Conservation (phyloP, 768 basidiomycete species). For the Amanita subjunquillea region DNA sequence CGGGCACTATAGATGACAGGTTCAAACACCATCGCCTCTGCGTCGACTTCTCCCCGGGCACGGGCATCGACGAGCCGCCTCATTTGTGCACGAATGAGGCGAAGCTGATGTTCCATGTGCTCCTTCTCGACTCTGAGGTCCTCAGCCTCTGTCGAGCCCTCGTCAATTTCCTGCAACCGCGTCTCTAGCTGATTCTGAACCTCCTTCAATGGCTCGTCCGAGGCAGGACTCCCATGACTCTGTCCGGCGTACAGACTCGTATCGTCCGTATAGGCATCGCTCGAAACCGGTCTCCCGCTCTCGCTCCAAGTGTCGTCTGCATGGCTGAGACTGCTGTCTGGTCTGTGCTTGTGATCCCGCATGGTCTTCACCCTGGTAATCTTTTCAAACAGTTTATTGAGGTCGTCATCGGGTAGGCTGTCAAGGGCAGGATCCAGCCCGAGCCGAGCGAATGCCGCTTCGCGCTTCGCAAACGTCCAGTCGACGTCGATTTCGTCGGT, state of each 20-base stretch:
- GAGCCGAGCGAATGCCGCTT: constrained; percentile 81
- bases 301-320: constrained; percentile 88
- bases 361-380: constrained; percentile 87
- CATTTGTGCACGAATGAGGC: constrained; percentile 73
- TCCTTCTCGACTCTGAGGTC: constrained; percentile 86
- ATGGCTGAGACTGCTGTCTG: constrained; percentile 83
- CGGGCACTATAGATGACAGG: constrained; percentile 74
- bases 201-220: constrained; percentile 55
- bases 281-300: constrained; percentile 67
- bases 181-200: constrained; percentile 70
- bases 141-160: constrained; percentile 57
- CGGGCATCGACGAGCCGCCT: constrained; percentile 69
- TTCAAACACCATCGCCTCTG: constrained; percentile 56
- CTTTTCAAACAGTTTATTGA: constrained; percentile 90
- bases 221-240: constrained; percentile 54
- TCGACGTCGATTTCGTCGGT: constrained; percentile 73
- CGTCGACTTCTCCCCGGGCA: constrained; percentile 66
- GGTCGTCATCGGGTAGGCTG: constrained; percentile 87
- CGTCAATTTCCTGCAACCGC: constrained; percentile 49
- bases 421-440: constrained; percentile 87
- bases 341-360: constrained; percentile 78
- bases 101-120: constrained; percentile 86
- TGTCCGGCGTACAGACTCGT: constrained; percentile 69
- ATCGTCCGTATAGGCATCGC: constrained; percentile 77
- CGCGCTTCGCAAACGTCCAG: constrained; percentile 95